A percentile compares a stretch with the other conserved stretches of the same genome.
phyloP scores from a whole-genome alignment of 2,329 filamentous ascomycete genomes.

The Lachnellula hyalina region DNA sequence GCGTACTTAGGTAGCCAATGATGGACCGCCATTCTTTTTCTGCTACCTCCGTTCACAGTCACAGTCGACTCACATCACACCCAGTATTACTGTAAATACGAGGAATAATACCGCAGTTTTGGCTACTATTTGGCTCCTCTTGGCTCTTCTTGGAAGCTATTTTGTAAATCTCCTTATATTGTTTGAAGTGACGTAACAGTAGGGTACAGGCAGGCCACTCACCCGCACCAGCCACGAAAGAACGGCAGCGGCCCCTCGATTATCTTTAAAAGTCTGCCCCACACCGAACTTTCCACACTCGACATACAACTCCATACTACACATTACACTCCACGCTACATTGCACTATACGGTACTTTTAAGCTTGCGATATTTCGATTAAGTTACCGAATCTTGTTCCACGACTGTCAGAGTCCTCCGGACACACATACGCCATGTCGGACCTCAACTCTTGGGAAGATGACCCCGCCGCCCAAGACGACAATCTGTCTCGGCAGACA shows the following conservation, averaged over 20 bases:
- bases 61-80: not conserved
- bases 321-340: too few species aligned
- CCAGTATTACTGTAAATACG: not conserved
- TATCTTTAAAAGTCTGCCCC: too few species aligned
- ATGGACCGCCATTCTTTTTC: not conserved
- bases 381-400: not conserved
- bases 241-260: too few species aligned
- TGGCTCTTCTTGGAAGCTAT: too few species aligned
- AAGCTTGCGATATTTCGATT: too few species aligned
- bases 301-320: too few species aligned
- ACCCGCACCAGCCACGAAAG: too few species aligned
- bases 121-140: not conserved
- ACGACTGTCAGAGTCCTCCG: slow-evolving; percentile 5
- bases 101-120: not conserved
- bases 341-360: too few species aligned
- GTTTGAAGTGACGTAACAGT: too few species aligned
- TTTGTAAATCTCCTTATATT: too few species aligned
- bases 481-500: slow-evolving; percentile 69
- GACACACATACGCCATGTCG: slow-evolving; percentile 54
- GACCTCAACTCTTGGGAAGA: slow-evolving; percentile 95
- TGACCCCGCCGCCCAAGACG: slow-evolving; percentile 71
- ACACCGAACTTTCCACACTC: too few species aligned
- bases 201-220: too few species aligned
- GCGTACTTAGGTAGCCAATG: not conserved
- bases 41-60: not conserved